Evolutionary conservation across 768 basidiomycete genomes (phyloP), one percentile per base, ranked within the genome.

Genomic region (Mrakia gelida): DNA sequence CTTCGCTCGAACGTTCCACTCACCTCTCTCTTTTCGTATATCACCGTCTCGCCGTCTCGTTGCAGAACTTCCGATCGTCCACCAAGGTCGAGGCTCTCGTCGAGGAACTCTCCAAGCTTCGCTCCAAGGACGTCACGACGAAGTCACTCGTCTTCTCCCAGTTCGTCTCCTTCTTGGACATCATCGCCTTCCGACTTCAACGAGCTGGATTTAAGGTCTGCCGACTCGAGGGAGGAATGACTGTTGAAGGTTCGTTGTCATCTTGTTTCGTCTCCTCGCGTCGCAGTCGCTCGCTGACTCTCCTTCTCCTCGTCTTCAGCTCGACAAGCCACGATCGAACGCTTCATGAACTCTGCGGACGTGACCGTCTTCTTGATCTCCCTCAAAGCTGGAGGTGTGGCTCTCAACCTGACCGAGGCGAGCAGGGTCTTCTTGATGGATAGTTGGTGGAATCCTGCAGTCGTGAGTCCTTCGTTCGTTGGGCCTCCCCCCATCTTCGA

Each of bases 121-220:
- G 95, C 52, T 84, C 87, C 79, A 89, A 95, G 82, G 93, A 98
- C 83, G 88, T 91, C 41, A 96, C 95, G 16, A 94, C 93, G 45
- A 99, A 99, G 86, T 94, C 92, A 84, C 89, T 99, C 73, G 96
- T 99, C 26, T 99, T 98, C 84, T 94, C 92, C 81, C 95, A 96
- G 85, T 97, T 96, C 82, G 93, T 79, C 15, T 95, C 56, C 93
- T 83, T 83, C 80, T 81, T 86, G 59, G 97, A 99, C 83, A 86
- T 99, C 75, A 94, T 98, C 81, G 94, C 95, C 18, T 97, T 91
- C 84, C 87, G 97, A 68, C 85, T 99, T 78, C 95, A 98, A 83
- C 91, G 89, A 77, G 92, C 94, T 65, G 97, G 96, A 0, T 79
- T 59, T 43, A 82, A 95, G 92, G 89, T 96, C 75, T 98, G 95